A percentile compares a stretch with the other conserved stretches of the same genome.
These are phyloP conservation scores for Talaromyces atroroseus DNA, from an alignment of 2,329 filamentous ascomycete species.

Conservation along the genomic window DNA sequence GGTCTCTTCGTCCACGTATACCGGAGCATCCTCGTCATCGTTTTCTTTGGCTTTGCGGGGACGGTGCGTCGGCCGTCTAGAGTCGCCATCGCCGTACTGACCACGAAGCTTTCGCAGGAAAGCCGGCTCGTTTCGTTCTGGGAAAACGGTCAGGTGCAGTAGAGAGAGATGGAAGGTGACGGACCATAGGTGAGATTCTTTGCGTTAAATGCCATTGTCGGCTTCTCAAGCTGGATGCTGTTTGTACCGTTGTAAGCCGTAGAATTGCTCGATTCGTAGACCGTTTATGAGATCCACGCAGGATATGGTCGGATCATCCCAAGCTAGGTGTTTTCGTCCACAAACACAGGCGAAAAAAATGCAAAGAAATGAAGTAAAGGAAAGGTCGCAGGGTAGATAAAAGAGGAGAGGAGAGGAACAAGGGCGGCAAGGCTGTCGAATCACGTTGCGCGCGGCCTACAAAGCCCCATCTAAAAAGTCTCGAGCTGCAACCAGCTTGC, in stretches of 20 bases:
- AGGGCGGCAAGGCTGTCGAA: conserved; percentile 25
- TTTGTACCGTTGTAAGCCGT: neutral
- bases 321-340: too few species aligned
- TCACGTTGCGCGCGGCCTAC: conserved; percentile 22
- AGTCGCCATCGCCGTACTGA: conserved; percentile 31
- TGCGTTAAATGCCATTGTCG: conserved; percentile 36
- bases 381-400: too few species aligned
- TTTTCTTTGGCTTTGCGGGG: conserved; percentile 32
- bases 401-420: neutral
- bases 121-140: conserved; percentile 39
- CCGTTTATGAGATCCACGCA: neutral
- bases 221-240: neutral
- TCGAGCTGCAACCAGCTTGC: conserved; percentile 27
- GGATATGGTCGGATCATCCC: neutral
- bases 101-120: conserved; percentile 39
- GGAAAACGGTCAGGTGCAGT: conserved; percentile 9
- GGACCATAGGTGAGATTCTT: conserved; percentile 42
- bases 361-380: neutral
- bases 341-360: neutral
- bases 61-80: conserved; percentile 29
- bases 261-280: neutral
- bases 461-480: conserved; percentile 20
- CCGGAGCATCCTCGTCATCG: conserved; percentile 37
- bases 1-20: conserved; percentile 40
- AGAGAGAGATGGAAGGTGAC: conserved; percentile 9